Evolutionary conservation across 202 grass and related monocot species (phyloP), one percentile per base, ranked within the genome.

Genomic region (Schoenoplectus tabernaemontani): DNA sequence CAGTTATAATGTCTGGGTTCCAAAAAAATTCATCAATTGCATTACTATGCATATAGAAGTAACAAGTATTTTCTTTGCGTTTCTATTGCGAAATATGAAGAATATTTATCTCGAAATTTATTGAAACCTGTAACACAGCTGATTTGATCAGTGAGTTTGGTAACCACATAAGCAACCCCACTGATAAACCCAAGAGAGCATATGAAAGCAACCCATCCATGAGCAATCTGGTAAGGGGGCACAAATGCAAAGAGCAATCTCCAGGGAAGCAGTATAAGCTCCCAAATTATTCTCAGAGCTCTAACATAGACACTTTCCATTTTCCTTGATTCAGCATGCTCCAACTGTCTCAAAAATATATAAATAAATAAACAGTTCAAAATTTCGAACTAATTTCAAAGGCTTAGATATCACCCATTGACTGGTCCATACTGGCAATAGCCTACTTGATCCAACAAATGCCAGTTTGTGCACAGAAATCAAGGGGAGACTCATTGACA

Each of bases 101-200:
- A 48, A 28, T 11, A 61, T 11, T 41, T 56, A 7, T 82, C 53
- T 83, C 34, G 10, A 84, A 34, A 43, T 59, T 56, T 30, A 78
- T 84, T 42, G 16, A 41, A 81, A 93, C 94, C 91, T 93, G 94
- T 97, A 82, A 90, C 87, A 9, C 87, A 97, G 74, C 94, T 97
- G 76, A 97, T 97, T 66, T 90, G 87, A 86, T 97, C 94, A 36
- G 94, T 94, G 64, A 97, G 76, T 82, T 89, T 90, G 73, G 94
- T 97, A 54, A 97, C 94, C 48, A 84, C 89, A 76, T 92, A 97
- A 71, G 94, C 89, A 83, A 97, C 93, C 32, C 86, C 91, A 70
- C 91, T 97, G 82, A 97, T 93, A 62, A 93, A 93, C 22, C 63
- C 26, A 26, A 97, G 86, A 41, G 87, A 89, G 68, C 80, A 88